Percentiles rank a stretch among this genome's conserved stretches.
Evolutionary conservation across 768 basidiomycete genomes (phyloP).

Genomic region (Clathrus columnatus): DNA sequence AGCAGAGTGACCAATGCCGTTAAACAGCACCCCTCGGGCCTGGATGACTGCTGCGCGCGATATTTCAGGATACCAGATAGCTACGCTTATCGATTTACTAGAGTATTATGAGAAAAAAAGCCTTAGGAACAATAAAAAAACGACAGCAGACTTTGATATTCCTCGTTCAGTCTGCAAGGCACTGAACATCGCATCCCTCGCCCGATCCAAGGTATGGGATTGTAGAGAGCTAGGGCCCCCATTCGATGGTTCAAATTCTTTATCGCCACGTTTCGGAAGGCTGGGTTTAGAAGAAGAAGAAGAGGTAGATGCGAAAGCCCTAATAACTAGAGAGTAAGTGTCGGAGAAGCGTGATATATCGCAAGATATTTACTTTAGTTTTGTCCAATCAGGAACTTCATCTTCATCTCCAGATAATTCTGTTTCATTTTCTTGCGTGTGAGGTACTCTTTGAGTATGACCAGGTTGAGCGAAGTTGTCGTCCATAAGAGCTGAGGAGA

Average conservation of each 20-base stretch:
- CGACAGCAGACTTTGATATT: slow-evolving; percentile 61
- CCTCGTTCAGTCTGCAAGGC: slow-evolving; percentile 66
- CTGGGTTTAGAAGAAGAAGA: background rate
- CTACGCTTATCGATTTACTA: slow-evolving; percentile 76
- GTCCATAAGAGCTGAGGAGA: slow-evolving; percentile 37
- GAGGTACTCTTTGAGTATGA: slow-evolving; percentile 2
- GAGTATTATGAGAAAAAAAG: background rate
- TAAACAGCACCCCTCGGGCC: slow-evolving; percentile 78
- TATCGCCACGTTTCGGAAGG: slow-evolving; percentile 88
- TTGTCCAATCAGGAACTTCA: slow-evolving; percentile 75
- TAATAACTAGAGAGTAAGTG: slow-evolving; percentile 3
- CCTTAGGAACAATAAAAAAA: slow-evolving; percentile 1
- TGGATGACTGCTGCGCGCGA: slow-evolving; percentile 58
- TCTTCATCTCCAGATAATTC: slow-evolving; percentile 68
- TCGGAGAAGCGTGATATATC: background rate
- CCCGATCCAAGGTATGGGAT: slow-evolving; percentile 67
- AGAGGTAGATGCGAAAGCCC: background rate
- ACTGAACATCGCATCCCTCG: slow-evolving; percentile 81
- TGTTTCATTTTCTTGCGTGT: slow-evolving; percentile 36
- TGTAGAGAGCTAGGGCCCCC: slow-evolving; percentile 54
- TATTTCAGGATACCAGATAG: slow-evolving; percentile 64
- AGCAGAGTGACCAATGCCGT: slow-evolving; percentile 71
- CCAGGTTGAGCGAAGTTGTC: slow-evolving; percentile 44
- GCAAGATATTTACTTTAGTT: slow-evolving; percentile 45
- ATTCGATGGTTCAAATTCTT: slow-evolving; percentile 83